Percentiles rank a stretch among this genome's conserved stretches.
Evolutionary conservation across 495 filamentous ascomycete species (phyloP).

Genomic region (Xylaria cubensis): DNA sequence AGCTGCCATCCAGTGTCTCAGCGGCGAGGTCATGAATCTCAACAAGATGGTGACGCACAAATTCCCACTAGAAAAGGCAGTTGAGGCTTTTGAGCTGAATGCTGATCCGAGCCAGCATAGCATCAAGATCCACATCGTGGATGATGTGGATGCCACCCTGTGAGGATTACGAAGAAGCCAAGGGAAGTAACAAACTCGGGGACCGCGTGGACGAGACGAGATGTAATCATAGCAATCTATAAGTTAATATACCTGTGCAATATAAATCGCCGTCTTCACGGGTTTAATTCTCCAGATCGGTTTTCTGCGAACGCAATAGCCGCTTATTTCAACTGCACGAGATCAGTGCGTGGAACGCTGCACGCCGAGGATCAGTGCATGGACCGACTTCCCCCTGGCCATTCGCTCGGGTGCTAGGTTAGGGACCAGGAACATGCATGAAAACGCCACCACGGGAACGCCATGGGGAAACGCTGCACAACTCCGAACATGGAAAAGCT

Average conservation of each 20-base stretch:
- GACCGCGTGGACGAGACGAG: not conserved
- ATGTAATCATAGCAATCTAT: slow-evolving; percentile 21
- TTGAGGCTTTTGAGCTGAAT: slow-evolving; percentile 60
- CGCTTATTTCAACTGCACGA: not conserved
- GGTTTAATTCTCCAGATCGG: not conserved
- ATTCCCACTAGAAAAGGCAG: slow-evolving; percentile 62
- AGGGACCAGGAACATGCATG: not conserved
- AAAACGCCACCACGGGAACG: not conserved
- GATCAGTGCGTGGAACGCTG: slow-evolving; percentile 1
- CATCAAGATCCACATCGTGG: slow-evolving; percentile 67
- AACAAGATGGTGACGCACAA: slow-evolving; percentile 56
- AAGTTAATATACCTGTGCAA: not conserved
- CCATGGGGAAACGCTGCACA: slow-evolving; percentile 15
- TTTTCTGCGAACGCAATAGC: not conserved
- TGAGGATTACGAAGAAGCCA: slow-evolving; percentile 26
- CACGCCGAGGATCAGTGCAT: slow-evolving; percentile 12
- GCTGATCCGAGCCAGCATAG: slow-evolving; percentile 56
- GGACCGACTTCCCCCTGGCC: not conserved
- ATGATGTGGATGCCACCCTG: slow-evolving; percentile 49
- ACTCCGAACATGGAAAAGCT: slow-evolving; percentile 8
- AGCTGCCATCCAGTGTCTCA: slow-evolving; percentile 56
- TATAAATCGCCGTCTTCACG: not conserved
- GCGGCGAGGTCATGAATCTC: slow-evolving; percentile 61
- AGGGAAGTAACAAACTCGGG: not conserved
- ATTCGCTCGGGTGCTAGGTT: not conserved